These are phyloP conservation scores for Balamuthia mandrillaris DNA, from an alignment of 208 protist genomes.

Conservation along the genomic window DNA sequence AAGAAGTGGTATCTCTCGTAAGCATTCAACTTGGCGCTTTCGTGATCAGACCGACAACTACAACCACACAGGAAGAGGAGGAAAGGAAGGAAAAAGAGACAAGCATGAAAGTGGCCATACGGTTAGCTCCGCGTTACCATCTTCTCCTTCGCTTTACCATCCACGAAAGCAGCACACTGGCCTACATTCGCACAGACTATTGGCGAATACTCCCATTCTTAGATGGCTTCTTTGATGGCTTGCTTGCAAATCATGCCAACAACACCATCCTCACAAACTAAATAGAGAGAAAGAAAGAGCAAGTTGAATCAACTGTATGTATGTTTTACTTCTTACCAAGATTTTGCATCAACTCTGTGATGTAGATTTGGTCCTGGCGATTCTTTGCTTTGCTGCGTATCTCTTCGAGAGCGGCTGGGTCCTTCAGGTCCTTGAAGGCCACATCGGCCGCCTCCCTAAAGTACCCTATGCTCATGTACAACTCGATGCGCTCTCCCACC, in stretches of 20 bases:
- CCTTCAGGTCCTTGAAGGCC: conserved; percentile 44
- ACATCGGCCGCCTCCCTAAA: conserved; percentile 45
- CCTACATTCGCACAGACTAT: conserved; percentile 1
- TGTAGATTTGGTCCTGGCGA: background rate
- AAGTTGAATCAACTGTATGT: no score
- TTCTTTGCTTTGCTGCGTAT: conserved; percentile 24
- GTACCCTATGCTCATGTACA: conserved; percentile 34
- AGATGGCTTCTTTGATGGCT: conserved; percentile 18
- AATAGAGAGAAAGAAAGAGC: no score
- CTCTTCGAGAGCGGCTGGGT: conserved; percentile 38
- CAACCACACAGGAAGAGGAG: background rate
- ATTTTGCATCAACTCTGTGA: no score
- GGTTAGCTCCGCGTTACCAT: conserved; percentile 19
- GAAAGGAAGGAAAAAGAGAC: background rate
- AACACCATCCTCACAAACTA: no score
- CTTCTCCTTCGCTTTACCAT: background rate
- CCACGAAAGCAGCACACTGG: background rate
- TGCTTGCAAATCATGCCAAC: no score
- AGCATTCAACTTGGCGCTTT: no score
- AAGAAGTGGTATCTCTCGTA: no score
- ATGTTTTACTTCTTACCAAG: no score
- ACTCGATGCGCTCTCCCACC: background rate
- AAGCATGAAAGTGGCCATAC: background rate
- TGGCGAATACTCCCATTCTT: conserved; percentile 26
- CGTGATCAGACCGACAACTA: background rate